These are phyloP conservation scores for Heliamphora pulchella DNA, from an alignment of 179 eudicot genomes.

Conservation along the genomic window DNA sequence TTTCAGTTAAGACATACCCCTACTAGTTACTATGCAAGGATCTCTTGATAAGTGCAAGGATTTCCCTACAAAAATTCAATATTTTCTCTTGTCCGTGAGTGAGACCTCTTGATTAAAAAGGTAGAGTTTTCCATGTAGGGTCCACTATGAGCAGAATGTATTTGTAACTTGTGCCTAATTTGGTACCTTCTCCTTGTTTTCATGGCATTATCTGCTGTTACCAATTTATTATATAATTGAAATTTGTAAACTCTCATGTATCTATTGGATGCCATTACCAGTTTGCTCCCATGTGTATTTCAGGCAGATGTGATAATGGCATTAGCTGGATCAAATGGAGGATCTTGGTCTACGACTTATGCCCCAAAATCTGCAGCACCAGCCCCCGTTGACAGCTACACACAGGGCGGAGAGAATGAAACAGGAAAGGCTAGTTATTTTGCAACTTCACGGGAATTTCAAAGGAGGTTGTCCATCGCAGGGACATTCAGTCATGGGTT, in stretches of 20 bases:
- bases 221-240: not conserved
- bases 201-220: too few relatives aligned
- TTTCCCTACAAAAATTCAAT: not conserved
- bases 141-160: too few relatives aligned
- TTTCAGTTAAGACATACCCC: not conserved
- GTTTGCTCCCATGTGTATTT: slow-evolving; percentile 12
- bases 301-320: slow-evolving; percentile 84
- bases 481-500: slow-evolving; percentile 28
- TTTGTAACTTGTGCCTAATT: too few relatives aligned
- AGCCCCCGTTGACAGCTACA: slow-evolving; percentile 23
- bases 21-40: not conserved
- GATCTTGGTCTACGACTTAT: slow-evolving; percentile 68
- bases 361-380: slow-evolving; percentile 33
- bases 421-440: slow-evolving; percentile 23
- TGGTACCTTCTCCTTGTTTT: too few relatives aligned
- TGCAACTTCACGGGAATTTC: slow-evolving; percentile 28
- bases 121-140: not conserved
- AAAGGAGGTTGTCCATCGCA: slow-evolving; percentile 22
- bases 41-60: not conserved
- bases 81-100: not conserved
- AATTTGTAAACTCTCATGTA: not conserved
- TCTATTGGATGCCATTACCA: not conserved
- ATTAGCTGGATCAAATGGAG: slow-evolving; percentile 76
- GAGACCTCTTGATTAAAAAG: not conserved
- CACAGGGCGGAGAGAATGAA: slow-evolving; percentile 28